Conservation (phyloP, 2,329 filamentous ascomycete species). For the Clonostachys sp. region DNA sequence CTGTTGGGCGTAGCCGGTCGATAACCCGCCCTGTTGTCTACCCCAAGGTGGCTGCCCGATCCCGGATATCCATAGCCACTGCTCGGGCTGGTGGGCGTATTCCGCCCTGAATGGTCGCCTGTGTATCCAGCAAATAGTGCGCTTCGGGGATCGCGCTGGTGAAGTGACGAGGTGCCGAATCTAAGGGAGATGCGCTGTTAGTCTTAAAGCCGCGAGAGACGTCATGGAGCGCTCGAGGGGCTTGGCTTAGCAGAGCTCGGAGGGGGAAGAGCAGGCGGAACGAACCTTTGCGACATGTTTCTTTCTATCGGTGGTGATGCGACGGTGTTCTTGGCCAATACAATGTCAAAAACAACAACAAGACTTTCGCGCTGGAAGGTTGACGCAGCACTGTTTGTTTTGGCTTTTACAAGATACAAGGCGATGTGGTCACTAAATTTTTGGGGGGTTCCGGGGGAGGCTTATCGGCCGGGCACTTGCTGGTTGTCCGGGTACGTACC, state of each 20-base stretch:
- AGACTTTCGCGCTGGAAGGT: too few species aligned
- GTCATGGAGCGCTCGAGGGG: too few species aligned
- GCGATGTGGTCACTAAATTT: too few species aligned
- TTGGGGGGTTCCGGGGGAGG: too few species aligned
- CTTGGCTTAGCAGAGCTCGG: neutral
- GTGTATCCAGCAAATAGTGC: conserved; percentile 74
- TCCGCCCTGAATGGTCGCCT: conserved; percentile 30
- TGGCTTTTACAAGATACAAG: too few species aligned
- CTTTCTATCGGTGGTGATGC: neutral
- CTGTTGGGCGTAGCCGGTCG: conserved; percentile 68
- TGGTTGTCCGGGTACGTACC: too few species aligned
- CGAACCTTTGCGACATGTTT: conserved; percentile 29
- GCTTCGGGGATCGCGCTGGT: conserved; percentile 69
- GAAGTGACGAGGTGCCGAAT: conserved; percentile 64
- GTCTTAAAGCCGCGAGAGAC: neutral
- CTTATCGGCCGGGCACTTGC: too few species aligned
- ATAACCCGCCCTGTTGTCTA: conserved; percentile 36
- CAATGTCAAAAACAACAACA: too few species aligned
- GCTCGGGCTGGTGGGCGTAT: conserved; percentile 26
- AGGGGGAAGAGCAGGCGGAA: neutral
- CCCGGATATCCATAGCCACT: conserved; percentile 45
- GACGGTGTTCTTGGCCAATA: too few species aligned
- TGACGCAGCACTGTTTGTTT: too few species aligned
- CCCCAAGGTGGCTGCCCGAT: conserved; percentile 13
- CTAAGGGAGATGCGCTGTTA: conserved; percentile 26